Conservation (phyloP, 257 asterid species). For the Solanum chiquidenum region DNA sequence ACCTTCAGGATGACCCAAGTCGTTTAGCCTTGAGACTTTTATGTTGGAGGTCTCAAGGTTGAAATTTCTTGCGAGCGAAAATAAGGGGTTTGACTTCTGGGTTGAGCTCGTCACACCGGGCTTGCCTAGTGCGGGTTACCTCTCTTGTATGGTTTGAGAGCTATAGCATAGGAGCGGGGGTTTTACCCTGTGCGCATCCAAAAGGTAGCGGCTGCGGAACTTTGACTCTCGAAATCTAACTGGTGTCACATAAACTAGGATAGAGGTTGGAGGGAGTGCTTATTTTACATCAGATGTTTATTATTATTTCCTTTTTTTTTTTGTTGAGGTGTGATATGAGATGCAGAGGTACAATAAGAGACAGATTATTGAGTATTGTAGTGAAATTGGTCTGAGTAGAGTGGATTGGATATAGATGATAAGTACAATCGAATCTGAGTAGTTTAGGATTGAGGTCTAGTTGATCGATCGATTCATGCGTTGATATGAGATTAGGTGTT, state of each 20-base stretch:
- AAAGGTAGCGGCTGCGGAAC: fast-evolving
- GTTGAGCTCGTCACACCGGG: neutral
- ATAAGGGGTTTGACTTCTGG: neutral
- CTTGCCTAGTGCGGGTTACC: neutral
- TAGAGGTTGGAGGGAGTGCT: neutral
- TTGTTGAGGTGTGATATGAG: neutral
- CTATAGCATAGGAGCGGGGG: neutral
- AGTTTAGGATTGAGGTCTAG: neutral
- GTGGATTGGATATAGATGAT: neutral
- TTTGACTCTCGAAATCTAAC: neutral
- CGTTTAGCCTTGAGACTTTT: no score
- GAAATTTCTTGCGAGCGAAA: no score
- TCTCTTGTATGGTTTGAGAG: neutral
- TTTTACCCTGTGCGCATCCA: neutral
- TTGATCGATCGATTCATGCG: neutral
- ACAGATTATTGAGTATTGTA: neutral
- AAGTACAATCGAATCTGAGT: neutral
- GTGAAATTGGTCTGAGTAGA: neutral
- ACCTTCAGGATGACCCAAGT: neutral
- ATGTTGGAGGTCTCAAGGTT: neutral
- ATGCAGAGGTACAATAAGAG: neutral
- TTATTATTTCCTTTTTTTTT: neutral
- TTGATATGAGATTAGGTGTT: neutral
- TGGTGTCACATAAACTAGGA: neutral
- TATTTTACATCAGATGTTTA: neutral